Percentiles rank a stretch among this genome's conserved stretches.
Conservation (phyloP, 2,329 filamentous ascomycete species). For the Metarhizium robertsii region DNA sequence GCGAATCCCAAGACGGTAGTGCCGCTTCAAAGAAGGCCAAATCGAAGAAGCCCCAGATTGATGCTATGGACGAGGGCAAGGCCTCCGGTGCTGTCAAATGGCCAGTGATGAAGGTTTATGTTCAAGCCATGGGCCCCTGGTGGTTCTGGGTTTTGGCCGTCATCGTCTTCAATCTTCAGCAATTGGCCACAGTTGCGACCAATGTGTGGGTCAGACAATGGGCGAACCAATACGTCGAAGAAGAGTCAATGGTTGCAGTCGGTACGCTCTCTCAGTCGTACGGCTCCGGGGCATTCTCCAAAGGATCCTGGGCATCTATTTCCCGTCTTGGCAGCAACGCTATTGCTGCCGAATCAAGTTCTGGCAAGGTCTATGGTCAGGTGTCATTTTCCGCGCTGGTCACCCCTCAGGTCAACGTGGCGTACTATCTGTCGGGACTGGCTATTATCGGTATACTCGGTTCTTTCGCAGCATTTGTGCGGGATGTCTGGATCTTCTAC, state of each 20-base stretch:
- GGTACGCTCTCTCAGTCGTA: constrained; percentile 15
- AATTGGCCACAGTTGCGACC: constrained; percentile 76
- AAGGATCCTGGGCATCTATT: constrained; percentile 26
- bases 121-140: constrained; percentile 88
- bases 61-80: constrained; percentile 65
- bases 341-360: constrained; percentile 13
- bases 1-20: constrained; percentile 35
- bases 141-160: constrained; percentile 82
- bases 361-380: constrained; percentile 8
- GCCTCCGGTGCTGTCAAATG: constrained; percentile 81
- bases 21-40: constrained; percentile 38
- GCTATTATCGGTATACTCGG: constrained; percentile 70
- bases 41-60: constrained; percentile 37
- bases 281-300: constrained; percentile 17
- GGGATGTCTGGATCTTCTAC: constrained; percentile 85
- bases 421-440: constrained; percentile 78
- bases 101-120: constrained; percentile 76
- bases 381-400: constrained; percentile 13
- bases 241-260: constrained; percentile 13
- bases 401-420: constrained; percentile 58
- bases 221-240: constrained; percentile 74
- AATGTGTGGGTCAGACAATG: constrained; percentile 93
- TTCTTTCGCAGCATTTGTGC: constrained; percentile 69
- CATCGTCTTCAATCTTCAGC: constrained; percentile 69
- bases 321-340: constrained; percentile 20